Evolutionary conservation across 306 rosid species (phyloP).

Genomic region (Rubus idaeus): DNA sequence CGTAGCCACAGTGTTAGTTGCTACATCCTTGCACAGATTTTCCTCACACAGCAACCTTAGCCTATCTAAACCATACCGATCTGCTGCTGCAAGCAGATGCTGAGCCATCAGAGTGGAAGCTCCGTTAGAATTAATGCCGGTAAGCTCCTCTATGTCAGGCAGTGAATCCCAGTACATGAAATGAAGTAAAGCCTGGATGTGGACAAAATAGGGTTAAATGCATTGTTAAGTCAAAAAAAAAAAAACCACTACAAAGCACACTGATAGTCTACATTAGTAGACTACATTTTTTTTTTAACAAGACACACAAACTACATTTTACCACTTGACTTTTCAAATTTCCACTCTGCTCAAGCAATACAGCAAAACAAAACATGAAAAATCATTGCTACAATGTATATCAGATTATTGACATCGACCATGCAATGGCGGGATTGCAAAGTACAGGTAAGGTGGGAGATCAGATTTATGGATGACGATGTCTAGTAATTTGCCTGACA

Average conservation of each 20-base stretch:
- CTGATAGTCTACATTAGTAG: too few relatives aligned
- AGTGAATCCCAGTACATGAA: constrained; percentile 74
- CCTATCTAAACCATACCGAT: constrained; percentile 76
- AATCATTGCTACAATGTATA: background rate
- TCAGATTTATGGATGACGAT: background rate
- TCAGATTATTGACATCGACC: background rate
- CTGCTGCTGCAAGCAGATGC: constrained; percentile 92
- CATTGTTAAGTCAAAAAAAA: constrained; percentile 11
- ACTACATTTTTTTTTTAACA: too few relatives aligned
- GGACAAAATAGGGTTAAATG: constrained; percentile 6
- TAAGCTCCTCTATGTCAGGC: constrained; percentile 72
- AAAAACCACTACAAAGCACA: too few relatives aligned
- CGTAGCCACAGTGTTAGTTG: constrained; percentile 80
- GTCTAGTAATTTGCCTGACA: background rate
- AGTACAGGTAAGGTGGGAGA: too few relatives aligned
- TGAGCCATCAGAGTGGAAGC: constrained; percentile 77
- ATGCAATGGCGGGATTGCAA: background rate
- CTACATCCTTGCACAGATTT: constrained; percentile 62
- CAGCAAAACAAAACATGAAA: background rate
- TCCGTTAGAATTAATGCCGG: constrained; percentile 61
- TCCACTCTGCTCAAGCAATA: background rate
- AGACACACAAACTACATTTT: background rate
- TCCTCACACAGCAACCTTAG: constrained; percentile 69
- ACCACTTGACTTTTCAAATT: background rate
- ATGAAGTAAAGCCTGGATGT: constrained; percentile 74